Percentiles rank a stretch among this genome's conserved stretches.
phyloP scores from a whole-genome alignment of 495 filamentous ascomycete genomes.

The Sordaria brevicollis region DNA sequence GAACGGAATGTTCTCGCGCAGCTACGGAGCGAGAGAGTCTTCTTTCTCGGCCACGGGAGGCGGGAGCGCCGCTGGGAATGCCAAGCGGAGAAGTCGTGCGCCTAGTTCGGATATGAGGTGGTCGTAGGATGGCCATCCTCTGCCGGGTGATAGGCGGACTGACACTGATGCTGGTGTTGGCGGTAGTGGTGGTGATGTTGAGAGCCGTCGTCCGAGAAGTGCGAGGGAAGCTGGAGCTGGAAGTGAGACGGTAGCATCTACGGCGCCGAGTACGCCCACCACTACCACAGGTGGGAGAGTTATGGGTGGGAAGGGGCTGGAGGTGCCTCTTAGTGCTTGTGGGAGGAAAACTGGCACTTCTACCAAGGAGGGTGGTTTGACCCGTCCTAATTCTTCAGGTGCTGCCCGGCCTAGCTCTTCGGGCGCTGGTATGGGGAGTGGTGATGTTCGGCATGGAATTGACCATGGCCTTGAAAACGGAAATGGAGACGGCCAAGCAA shows the following conservation, averaged over 20 bases:
- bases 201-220: background rate
- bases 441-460: too few relatives aligned
- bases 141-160: background rate
- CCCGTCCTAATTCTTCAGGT: background rate
- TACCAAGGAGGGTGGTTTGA: background rate
- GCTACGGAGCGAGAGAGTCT: background rate
- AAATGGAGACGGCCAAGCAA: too few relatives aligned
- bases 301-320: background rate
- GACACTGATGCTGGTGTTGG: background rate
- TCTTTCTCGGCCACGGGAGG: background rate
- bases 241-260: background rate
- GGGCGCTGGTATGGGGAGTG: background rate
- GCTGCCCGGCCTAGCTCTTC: too few relatives aligned
- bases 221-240: background rate
- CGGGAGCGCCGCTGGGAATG: constrained; percentile 1
- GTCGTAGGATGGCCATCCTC: constrained; percentile 15
- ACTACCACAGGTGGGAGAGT: background rate
- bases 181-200: background rate
- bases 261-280: background rate
- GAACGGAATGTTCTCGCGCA: background rate
- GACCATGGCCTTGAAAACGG: too few relatives aligned
- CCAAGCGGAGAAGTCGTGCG: constrained; percentile 12
- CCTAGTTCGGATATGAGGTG: constrained; percentile 22
- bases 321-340: background rate
- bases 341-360: background rate